Conservation (phyloP, 805 yeast species). For the Candida caryicola region DNA sequence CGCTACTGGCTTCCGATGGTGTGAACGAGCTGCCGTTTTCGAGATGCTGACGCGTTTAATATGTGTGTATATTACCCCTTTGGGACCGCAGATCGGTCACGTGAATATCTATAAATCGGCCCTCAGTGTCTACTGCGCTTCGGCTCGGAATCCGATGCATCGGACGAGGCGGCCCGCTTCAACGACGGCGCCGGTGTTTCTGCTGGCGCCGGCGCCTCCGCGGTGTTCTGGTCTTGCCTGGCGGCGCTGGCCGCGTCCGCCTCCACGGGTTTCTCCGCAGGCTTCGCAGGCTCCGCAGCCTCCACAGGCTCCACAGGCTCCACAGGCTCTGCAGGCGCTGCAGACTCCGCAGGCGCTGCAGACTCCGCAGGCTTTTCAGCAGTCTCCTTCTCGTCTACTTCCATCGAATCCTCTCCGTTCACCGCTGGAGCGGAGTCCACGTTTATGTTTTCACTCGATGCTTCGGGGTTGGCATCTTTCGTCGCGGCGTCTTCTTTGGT, state of each 20-base stretch:
- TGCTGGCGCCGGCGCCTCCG: not conserved
- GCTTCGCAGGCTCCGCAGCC: not conserved
- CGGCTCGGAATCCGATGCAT: too few relatives aligned
- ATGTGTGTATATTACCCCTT: not conserved
- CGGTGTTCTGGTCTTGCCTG: not conserved
- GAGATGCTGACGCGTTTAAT: too few relatives aligned
- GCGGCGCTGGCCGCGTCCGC: not conserved
- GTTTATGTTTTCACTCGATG: not conserved
- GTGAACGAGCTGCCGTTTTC: too few relatives aligned
- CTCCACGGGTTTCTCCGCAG: not conserved
- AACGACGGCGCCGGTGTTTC: not conserved
- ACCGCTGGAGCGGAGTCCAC: too few relatives aligned
- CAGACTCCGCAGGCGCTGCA: not conserved
- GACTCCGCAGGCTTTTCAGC: not conserved
- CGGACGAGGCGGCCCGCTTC: too few relatives aligned
- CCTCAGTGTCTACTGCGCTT: too few relatives aligned
- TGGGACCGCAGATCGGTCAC: not conserved
- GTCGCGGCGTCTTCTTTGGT: conserved; percentile 5
- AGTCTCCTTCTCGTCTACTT: not conserved
- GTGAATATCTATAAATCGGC: not conserved
- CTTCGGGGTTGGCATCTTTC: not conserved
- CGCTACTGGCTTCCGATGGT: too few relatives aligned
- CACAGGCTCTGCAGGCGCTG: too few relatives aligned
- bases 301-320: not conserved
- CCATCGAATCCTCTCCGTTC: too few relatives aligned